Evolutionary conservation across 176 grass and related monocot genomes (phyloP).

Genomic region (Poa pratensis): DNA sequence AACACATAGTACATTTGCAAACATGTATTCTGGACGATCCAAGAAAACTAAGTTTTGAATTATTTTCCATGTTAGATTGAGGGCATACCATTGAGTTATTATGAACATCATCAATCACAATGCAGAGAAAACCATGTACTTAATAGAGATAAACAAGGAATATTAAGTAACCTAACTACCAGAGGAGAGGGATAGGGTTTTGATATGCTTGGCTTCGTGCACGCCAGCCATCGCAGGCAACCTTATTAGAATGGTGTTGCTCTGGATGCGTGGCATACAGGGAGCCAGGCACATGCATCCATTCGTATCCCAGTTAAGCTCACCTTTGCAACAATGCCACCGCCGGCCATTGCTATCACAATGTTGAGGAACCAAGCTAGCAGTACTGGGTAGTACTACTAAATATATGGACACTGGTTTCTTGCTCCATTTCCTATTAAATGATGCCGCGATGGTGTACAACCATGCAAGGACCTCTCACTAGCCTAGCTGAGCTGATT

Average conservation of each 20-base stretch:
- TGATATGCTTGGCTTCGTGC: constrained; percentile 68
- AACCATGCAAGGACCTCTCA: not conserved
- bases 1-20: too few relatives aligned
- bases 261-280: constrained; percentile 75
- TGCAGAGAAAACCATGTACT: not conserved
- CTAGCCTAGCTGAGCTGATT: not conserved
- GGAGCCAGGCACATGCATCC: constrained; percentile 64
- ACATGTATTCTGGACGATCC: not conserved
- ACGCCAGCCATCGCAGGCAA: constrained; percentile 68
- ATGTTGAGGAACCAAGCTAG: not conserved
- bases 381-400: not conserved
- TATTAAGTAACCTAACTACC: not conserved
- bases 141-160: not conserved
- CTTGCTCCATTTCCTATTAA: not conserved
- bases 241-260: constrained; percentile 32
- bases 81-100: not conserved
- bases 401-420: not conserved
- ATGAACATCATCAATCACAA: not conserved
- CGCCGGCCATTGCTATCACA: not conserved
- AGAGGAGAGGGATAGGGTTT: not conserved
- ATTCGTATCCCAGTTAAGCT: not conserved
- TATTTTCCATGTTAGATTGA: not conserved
- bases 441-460: not conserved
- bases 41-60: not conserved
- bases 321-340: constrained; percentile 28